Conservation (phyloP, 805 yeast species). For the Saccharomycopsis fermentans region DNA sequence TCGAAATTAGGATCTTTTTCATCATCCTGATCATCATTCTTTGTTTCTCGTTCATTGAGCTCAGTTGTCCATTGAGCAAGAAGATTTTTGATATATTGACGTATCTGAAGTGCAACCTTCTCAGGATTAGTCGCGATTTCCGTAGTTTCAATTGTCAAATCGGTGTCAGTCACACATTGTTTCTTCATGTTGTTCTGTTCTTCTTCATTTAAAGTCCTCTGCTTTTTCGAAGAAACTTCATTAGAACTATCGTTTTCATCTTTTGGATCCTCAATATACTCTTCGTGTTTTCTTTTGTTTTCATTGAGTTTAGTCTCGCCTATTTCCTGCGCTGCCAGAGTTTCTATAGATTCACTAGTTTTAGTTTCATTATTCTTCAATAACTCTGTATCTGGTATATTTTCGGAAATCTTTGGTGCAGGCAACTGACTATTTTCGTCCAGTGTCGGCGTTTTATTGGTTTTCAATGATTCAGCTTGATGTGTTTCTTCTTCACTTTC, state of each 20-base stretch:
- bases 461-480: not conserved
- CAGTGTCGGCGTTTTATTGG: not conserved
- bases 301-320: not conserved
- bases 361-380: not conserved
- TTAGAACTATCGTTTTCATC: not conserved
- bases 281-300: not conserved
- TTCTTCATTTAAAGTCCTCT: not conserved
- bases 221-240: not conserved
- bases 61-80: conserved; percentile 35
- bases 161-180: conserved; percentile 23
- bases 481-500: not conserved
- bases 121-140: conserved; percentile 18
- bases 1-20: conserved; percentile 15
- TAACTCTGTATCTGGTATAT: not conserved
- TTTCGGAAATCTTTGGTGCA: not conserved
- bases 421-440: not conserved
- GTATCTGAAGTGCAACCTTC: conserved; percentile 31
- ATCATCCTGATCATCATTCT: conserved; percentile 25
- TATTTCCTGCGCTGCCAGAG: not conserved
- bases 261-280: not conserved
- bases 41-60: conserved; percentile 26
- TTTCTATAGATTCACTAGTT: not conserved
- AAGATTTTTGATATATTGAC: conserved; percentile 39
- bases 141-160: conserved; percentile 18
- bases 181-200: not conserved